Conservation (phyloP, 306 rosid species). For the Lupinus albus region DNA sequence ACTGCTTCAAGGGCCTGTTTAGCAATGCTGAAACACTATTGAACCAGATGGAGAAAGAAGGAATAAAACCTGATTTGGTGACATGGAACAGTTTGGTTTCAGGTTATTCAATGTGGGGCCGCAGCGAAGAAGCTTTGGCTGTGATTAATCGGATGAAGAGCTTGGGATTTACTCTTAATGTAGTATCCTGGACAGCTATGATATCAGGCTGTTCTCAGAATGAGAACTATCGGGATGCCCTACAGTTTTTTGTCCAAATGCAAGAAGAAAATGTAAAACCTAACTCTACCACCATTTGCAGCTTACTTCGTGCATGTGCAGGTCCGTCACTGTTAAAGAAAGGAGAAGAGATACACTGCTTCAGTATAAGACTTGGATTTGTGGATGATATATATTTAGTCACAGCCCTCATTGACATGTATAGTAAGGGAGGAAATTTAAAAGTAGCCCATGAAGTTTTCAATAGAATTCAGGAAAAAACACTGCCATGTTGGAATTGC, state of each 20-base stretch:
- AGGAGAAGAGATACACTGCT: slow-evolving; percentile 70
- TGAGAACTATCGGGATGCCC: slow-evolving; percentile 50
- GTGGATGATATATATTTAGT: slow-evolving; percentile 53
- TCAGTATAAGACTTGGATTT: slow-evolving; percentile 46
- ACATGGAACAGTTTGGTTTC: slow-evolving; percentile 74
- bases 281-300: slow-evolving; percentile 58
- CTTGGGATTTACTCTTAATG: slow-evolving; percentile 62
- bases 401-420: slow-evolving; percentile 66
- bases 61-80: slow-evolving; percentile 63
- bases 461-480: slow-evolving; percentile 54
- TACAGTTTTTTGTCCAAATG: slow-evolving; percentile 61
- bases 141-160: slow-evolving; percentile 53
- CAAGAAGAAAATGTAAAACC: slow-evolving; percentile 60
- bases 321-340: slow-evolving; percentile 58
- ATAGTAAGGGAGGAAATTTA: slow-evolving; percentile 64
- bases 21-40: slow-evolving; percentile 54
- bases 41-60: slow-evolving; percentile 49
- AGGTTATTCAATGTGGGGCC: slow-evolving; percentile 63
- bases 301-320: slow-evolving; percentile 64
- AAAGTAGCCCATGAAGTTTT: slow-evolving; percentile 54
- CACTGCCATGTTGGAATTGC: slow-evolving; percentile 77
- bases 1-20: slow-evolving; percentile 62
- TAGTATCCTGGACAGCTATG: slow-evolving; percentile 76
- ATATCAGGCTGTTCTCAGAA: slow-evolving; percentile 68
- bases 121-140: slow-evolving; percentile 55